Evolutionary conservation across 1,284 basidiomycete genomes (phyloP), one percentile per base, ranked within the genome.

Genomic region (Cutaneotrichosporon daszewskae): DNA sequence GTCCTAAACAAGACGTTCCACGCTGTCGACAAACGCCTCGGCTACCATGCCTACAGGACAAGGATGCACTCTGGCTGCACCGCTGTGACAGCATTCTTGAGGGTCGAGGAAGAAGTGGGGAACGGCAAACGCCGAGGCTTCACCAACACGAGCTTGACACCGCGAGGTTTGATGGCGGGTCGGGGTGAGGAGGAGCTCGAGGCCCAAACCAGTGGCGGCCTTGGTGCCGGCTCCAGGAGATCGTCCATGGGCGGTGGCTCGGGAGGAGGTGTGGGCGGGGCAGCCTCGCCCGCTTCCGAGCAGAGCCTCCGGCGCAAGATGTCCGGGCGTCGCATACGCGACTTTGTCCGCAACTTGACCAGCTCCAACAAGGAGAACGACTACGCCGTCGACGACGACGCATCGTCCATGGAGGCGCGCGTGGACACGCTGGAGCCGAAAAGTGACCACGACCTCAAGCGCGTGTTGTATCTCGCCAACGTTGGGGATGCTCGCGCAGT

Each of bases 21-120:
- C 66, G 77, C 79, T 31, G 94, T 96, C 49, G 95, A 99, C 66
- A 77, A 74, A 34, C 77, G 79, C 49, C 78, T 98, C 17, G 88
- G 87, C 16, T 77, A 77, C 41, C 80, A 95, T 55, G 84, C 89
- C 32, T 83, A 85, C 59, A 80, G 86, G 25, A 87, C 86, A 57
- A 89, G 87, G 62, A 91, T 92, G 37, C 89, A 95, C 61, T 94
- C 90, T 9, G 95, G 95, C 1, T 98, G 94, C 64, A 98, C 95
- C 0, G 95, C 88, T 3, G 95, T 96, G 24, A 91, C 89, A n/a
- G 90, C 89, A 3, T 92, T 98, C 72, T 77, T 99, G 35, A 84
- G 95, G n/a, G 72, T 96, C 44, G 95, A 99, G 71, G 86, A 91
- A 57, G 55, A 64, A 3, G 68, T 69, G 14, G 5, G 53, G 8